Base-by-base conservation (phyloP, 208 protist species). In the Crithidia brevicula region DNA sequence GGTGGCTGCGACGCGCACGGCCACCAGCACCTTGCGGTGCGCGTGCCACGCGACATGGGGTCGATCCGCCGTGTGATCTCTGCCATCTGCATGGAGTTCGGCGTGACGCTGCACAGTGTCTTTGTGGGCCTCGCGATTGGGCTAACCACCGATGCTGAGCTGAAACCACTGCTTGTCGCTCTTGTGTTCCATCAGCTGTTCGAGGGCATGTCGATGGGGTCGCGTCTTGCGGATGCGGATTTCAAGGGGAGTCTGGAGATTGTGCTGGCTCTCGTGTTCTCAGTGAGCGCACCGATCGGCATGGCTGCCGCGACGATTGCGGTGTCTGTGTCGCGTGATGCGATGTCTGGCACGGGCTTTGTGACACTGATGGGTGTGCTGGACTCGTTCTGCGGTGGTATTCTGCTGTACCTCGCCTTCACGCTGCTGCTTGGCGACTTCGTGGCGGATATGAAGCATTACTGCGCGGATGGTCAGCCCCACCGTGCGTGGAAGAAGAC, bases 341-440 rank as follows among this genome's bases (percentile, higher is more conserved):
- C 74, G 25, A 73, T 88, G 68, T 79, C 72, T 5, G 82, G 79
- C 16, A 30, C 42, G 0, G 45, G 30, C 15, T 92, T 88, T 43
- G 67, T 79, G 2, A 61, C 69, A 3, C 46, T 78, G 22, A 52
- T 86, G 34, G 82, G 67, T 20, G 74, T 91, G 5, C 62, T 83
- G 51, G 78, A 88, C 56, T 51, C 87, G 3, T 42, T 88, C 27
- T 93, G 87, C 54, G 81, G 80, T 22, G 87, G 87, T 23, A 90
- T 93, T 36, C 72, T 93, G 60, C 68, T 90, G 42, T 93, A 90
- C 65, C 67, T 93, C 49, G 84, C 69, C 28, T 93, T 93, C 60
- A 76, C 49, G 4, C 68, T 93, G 43, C 76, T 93, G 54, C 62
- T 89, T 9, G 67, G 54, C 27, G 87, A 93, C 60, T 93, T 93